Evolutionary conservation across 108 stramenopile genomes (phyloP).

Genomic region (Nannochloropsis gaditana): DNA sequence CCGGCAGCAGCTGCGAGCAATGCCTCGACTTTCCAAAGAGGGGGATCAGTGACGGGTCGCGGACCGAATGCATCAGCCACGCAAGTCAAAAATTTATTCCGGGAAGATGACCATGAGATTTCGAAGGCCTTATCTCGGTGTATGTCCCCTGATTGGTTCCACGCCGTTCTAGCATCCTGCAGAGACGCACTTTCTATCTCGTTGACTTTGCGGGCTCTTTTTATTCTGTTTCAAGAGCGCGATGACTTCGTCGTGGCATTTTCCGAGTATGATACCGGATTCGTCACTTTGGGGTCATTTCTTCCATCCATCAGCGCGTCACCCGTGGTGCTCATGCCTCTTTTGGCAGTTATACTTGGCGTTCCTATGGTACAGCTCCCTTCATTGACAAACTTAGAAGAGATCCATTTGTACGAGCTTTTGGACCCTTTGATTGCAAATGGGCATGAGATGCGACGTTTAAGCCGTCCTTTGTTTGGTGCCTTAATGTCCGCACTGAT

Average conservation of each 20-base stretch:
- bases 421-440: neutral
- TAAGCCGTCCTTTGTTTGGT: neutral
- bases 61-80: neutral
- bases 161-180: conserved; percentile 37
- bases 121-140: conserved; percentile 23
- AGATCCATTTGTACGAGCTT: neutral
- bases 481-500: neutral
- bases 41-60: neutral
- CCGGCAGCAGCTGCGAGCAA: neutral
- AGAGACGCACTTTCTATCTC: conserved; percentile 37
- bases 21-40: neutral
- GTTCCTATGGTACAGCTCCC: conserved; percentile 38
- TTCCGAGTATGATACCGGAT: conserved; percentile 21
- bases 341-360: conserved; percentile 37
- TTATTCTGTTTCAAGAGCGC: conserved; percentile 33
- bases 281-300: conserved; percentile 32
- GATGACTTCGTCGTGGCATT: conserved; percentile 30
- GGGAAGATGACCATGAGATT: neutral
- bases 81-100: neutral
- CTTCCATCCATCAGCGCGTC: conserved; percentile 38
- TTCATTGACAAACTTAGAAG: conserved; percentile 22
- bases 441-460: neutral
- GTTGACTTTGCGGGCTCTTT: conserved; percentile 36
- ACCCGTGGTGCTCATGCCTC: conserved; percentile 36
- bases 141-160: conserved; percentile 40